phyloP scores from a whole-genome alignment of 1,284 basidiomycete species.

The Cyathus olla region DNA sequence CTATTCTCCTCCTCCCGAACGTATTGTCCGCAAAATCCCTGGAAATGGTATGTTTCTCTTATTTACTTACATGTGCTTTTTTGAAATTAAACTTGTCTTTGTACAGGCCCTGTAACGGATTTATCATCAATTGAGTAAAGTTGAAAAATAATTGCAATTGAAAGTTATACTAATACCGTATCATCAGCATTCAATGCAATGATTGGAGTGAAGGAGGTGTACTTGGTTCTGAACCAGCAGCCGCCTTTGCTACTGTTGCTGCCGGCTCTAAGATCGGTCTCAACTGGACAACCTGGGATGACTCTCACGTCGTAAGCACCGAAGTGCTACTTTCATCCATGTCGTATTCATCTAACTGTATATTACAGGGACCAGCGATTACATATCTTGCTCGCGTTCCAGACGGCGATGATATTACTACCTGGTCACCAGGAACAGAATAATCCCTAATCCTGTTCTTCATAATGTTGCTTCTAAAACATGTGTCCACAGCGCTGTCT shows the following conservation, averaged over 20 bases:
- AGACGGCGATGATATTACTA: constrained; percentile 48
- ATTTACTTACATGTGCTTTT: background rate
- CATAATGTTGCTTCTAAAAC: background rate
- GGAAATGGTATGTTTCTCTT: constrained; percentile 49
- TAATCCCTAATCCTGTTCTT: constrained; percentile 19
- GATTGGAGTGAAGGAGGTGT: constrained; percentile 50
- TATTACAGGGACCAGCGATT: constrained; percentile 53
- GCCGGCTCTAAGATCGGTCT: constrained; percentile 54
- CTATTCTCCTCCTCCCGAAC: constrained; percentile 48
- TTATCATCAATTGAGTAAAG: constrained; percentile 47
- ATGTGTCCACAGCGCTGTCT: constrained; percentile 44
- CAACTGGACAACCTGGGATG: constrained; percentile 64
- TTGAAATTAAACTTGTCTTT: background rate
- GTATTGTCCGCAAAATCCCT: constrained; percentile 59
- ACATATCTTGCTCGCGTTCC: constrained; percentile 61
- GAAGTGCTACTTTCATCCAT: background rate
- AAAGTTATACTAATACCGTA: constrained; percentile 16
- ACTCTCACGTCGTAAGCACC: constrained; percentile 45
- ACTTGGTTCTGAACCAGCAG: constrained; percentile 52
- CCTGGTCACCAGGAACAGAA: constrained; percentile 54
- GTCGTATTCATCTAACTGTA: background rate
- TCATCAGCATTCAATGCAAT: constrained; percentile 53
- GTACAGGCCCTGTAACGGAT: constrained; percentile 45
- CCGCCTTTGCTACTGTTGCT: constrained; percentile 54
- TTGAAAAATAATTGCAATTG: too few relatives aligned